These are phyloP conservation scores for Fusarium coffeatum DNA, from an alignment of 2,329 filamentous ascomycete genomes.

Conservation along the genomic window DNA sequence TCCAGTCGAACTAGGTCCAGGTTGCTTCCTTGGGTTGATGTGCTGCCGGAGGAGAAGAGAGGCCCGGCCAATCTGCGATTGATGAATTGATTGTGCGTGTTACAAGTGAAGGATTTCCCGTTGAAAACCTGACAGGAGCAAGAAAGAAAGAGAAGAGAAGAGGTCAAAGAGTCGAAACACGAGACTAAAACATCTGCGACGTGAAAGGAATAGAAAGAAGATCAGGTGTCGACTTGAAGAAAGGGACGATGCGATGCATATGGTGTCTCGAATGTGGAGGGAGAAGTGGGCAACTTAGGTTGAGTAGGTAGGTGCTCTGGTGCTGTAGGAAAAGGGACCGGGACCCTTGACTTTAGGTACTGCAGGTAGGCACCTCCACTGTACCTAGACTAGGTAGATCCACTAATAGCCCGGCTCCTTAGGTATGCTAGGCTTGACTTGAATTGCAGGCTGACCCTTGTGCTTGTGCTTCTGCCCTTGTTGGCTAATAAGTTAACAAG, in stretches of 20 bases:
- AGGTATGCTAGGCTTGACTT: conserved; percentile 23
- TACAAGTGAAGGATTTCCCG: not conserved
- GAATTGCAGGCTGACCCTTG: conserved; percentile 37
- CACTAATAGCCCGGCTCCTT: conserved; percentile 5
- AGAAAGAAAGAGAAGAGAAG: not conserved
- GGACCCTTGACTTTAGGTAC: conserved; percentile 5
- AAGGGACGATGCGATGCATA: conserved; percentile 48
- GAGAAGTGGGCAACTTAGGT: conserved; percentile 39
- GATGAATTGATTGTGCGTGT: conserved; percentile 1
- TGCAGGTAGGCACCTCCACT: not conserved
- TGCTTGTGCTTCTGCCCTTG: conserved; percentile 32
- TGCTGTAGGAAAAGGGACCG: conserved; percentile 36
- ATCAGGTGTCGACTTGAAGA: conserved; percentile 41
- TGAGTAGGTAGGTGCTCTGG: not conserved
- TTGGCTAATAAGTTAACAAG: conserved; percentile 21
- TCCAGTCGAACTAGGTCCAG: not conserved
- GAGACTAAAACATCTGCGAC: conserved; percentile 36
- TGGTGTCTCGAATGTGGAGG: conserved; percentile 51
- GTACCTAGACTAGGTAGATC: not conserved
- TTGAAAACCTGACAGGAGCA: not conserved
- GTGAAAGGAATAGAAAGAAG: conserved; percentile 40
- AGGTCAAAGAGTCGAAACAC: conserved; percentile 29
- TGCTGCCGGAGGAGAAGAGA: not conserved
- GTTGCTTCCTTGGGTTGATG: not conserved
- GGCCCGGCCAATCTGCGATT: not conserved